Percentiles rank a stretch among this genome's conserved stretches.
phyloP scores from a whole-genome alignment of 352 stramenopile genomes.

The Pythium folliculosum region DNA sequence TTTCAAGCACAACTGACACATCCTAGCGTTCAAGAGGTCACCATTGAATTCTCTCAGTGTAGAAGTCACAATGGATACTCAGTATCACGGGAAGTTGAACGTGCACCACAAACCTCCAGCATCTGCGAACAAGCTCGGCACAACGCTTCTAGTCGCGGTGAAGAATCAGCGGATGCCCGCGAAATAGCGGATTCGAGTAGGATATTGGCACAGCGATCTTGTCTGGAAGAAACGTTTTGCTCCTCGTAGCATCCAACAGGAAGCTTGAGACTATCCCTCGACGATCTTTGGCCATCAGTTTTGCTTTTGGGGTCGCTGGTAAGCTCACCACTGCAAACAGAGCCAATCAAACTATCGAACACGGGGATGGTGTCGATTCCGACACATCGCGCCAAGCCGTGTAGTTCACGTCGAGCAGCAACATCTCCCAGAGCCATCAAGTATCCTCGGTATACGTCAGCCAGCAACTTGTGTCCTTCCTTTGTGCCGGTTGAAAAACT shows the following conservation, averaged over 20 bases:
- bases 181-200: slow-evolving; percentile 1
- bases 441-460: background rate
- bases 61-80: background rate
- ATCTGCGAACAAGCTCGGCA: slow-evolving; percentile 1
- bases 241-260: background rate
- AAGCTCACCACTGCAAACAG: background rate
- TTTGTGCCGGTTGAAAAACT: slow-evolving; percentile 15
- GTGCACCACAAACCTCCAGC: background rate
- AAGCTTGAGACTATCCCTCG: background rate
- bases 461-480: slow-evolving; percentile 15
- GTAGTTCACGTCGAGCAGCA: slow-evolving; percentile 5
- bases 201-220: background rate
- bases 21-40: background rate
- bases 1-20: background rate
- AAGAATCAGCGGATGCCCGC: background rate
- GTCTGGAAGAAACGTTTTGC: too few relatives aligned
- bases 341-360: slow-evolving; percentile 16
- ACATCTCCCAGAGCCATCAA: slow-evolving; percentile 5
- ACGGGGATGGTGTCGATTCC: slow-evolving; percentile 1
- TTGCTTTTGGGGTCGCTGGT: background rate
- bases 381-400: background rate
- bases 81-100: too few relatives aligned
- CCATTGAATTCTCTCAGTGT: too few relatives aligned
- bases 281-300: background rate
- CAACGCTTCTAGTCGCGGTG: background rate